Evolutionary conservation across 2,329 filamentous ascomycete genomes (phyloP).

Genomic region (Arthrinium puccinioides): DNA sequence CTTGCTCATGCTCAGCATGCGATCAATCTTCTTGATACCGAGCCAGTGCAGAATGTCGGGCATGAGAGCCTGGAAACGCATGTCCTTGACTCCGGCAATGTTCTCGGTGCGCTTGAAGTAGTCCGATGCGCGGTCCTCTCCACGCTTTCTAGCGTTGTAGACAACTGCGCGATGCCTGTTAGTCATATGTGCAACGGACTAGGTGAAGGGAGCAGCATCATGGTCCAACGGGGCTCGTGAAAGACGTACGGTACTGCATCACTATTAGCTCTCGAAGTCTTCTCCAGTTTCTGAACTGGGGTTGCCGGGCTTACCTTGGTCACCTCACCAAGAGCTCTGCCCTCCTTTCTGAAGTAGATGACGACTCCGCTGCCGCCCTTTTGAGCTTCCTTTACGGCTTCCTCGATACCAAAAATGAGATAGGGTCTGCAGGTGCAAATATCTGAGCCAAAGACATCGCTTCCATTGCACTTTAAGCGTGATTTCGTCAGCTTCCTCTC

Average conservation of each 20-base stretch:
- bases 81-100: constrained; percentile 91
- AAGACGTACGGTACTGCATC: constrained; percentile 37
- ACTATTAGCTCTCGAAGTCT: constrained; percentile 20
- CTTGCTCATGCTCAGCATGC: constrained; percentile 99
- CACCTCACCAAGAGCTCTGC: constrained; percentile 87
- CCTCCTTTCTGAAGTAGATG: constrained; percentile 97
- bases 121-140: constrained; percentile 73
- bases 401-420: constrained; percentile 92
- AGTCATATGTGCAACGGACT: neutral
- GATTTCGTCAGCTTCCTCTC: neutral
- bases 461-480: constrained; percentile 69
- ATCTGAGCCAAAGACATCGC: constrained; percentile 94
- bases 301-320: constrained; percentile 74
- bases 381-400: constrained; percentile 95
- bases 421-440: constrained; percentile 97
- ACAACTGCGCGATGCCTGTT: constrained; percentile 49
- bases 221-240: too few relatives aligned
- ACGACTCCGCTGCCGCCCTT: constrained; percentile 90
- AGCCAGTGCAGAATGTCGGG: constrained; percentile 97
- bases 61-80: constrained; percentile 98
- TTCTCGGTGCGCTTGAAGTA: constrained; percentile 98
- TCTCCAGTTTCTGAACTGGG: neutral
- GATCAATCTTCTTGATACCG: constrained; percentile 95
- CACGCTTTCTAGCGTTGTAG: constrained; percentile 76
- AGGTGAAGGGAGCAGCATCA: too few relatives aligned